A percentile compares a stretch with the other conserved stretches of the same genome.
Evolutionary conservation across 768 basidiomycete species (phyloP).

Genomic region (Russula sp.): DNA sequence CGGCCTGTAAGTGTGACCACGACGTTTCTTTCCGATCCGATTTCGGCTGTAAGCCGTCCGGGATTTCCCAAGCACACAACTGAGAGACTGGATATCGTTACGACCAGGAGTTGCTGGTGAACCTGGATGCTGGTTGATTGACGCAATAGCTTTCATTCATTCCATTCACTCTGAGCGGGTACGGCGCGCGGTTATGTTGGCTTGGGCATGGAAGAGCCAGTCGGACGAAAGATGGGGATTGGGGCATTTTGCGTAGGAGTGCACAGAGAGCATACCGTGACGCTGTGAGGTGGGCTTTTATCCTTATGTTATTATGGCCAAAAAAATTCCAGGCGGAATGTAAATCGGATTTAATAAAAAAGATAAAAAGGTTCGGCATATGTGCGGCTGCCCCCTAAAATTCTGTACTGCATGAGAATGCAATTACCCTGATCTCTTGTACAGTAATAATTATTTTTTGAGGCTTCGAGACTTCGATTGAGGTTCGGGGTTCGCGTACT

Average conservation of each 20-base stretch:
- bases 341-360: neutral
- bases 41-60: too few species aligned
- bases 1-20: too few species aligned
- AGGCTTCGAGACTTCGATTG: neutral
- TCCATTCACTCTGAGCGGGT: neutral
- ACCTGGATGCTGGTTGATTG: neutral
- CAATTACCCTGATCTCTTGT: too few species aligned
- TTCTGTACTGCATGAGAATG: neutral
- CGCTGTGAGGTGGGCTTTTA: too few species aligned
- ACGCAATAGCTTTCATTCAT: neutral
- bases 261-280: too few species aligned
- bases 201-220: neutral
- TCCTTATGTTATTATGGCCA: too few species aligned
- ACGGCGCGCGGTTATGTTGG: neutral
- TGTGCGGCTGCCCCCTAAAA: too few species aligned
- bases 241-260: too few species aligned
- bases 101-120: neutral
- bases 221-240: neutral
- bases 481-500: neutral
- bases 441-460: neutral
- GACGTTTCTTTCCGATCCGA: too few species aligned
- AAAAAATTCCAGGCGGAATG: neutral
- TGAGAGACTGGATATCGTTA: too few species aligned
- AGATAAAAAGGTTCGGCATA: too few species aligned
- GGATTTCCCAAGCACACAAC: too few species aligned